Percentiles rank a stretch among this genome's conserved stretches.
phyloP scores from a whole-genome alignment of 768 basidiomycete species.

The Kwoniella sp. region DNA sequence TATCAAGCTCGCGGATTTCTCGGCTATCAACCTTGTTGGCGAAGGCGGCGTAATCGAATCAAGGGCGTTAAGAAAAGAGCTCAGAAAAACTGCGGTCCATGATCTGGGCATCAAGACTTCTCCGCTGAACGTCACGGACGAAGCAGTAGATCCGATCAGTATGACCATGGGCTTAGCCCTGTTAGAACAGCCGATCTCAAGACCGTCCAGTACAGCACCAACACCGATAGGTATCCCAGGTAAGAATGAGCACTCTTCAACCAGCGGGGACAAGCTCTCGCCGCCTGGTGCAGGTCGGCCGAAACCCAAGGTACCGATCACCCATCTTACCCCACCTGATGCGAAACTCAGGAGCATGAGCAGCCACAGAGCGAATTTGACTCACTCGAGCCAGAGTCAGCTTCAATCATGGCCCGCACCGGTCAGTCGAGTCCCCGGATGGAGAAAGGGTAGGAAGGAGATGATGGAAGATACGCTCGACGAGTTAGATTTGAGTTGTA shows the following conservation, averaged over 20 bases:
- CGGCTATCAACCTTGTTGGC: conserved; percentile 37
- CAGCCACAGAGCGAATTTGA: not conserved
- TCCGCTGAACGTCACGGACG: conserved; percentile 1
- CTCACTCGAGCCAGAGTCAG: not conserved
- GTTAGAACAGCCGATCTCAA: conserved; percentile 18
- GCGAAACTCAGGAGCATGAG: not conserved
- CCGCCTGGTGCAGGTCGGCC: not conserved
- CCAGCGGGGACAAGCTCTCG: not conserved
- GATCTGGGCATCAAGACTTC: conserved; percentile 14
- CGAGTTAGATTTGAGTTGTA: conserved; percentile 17
- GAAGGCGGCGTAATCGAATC: not conserved
- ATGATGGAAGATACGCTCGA: conserved; percentile 47
- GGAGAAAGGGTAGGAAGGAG: conserved; percentile 46
- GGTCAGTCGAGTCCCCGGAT: conserved; percentile 36
- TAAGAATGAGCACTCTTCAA: not conserved
- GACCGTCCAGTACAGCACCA: conserved; percentile 19
- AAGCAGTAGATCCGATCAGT: not conserved
- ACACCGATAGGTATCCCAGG: not conserved
- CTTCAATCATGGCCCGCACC: conserved; percentile 36
- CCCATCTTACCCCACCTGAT: conserved; percentile 19
- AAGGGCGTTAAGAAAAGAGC: not conserved
- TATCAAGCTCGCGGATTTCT: conserved; percentile 45
- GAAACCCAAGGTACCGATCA: not conserved
- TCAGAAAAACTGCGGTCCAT: not conserved
- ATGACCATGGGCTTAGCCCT: not conserved